Conservation (phyloP, 2,329 filamentous ascomycete genomes). For the Chaetomiaceae sp. region DNA sequence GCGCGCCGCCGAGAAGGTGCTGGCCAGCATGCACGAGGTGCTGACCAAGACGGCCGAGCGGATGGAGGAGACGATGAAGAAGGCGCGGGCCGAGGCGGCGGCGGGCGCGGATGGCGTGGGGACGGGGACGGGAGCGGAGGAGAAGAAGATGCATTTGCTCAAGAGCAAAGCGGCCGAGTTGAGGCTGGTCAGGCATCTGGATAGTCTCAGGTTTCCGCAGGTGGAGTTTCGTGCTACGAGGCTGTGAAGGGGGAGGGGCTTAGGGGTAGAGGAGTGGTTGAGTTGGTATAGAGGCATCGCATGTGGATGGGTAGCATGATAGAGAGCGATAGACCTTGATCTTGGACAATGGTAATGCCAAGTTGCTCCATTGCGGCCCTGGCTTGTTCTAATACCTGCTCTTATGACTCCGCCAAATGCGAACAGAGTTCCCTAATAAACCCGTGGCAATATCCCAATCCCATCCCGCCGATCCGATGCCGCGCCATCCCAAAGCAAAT, state of each 20-base stretch:
- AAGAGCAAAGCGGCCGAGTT: conserved; percentile 85
- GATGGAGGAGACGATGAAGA: conserved; percentile 50
- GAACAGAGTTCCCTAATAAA: neutral
- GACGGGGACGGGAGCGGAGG: conserved; percentile 43
- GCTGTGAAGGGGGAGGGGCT: conserved; percentile 40
- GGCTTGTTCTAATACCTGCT: neutral
- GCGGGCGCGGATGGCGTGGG: conserved; percentile 31
- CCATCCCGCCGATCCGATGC: neutral
- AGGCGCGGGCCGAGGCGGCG: conserved; percentile 38
- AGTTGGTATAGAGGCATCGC: neutral
- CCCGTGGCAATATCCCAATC: neutral
- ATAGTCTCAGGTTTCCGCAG: conserved; percentile 61
- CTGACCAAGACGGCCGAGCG: conserved; percentile 64
- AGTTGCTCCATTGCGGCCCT: neutral
- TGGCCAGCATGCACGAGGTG: conserved; percentile 89
- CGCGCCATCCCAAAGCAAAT: neutral
- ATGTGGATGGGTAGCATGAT: neutral
- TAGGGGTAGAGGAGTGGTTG: neutral
- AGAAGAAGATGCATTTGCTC: conserved; percentile 61
- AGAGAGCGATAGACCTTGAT: conserved; percentile 14
- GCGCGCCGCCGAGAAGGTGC: conserved; percentile 75
- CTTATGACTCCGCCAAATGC: neutral
- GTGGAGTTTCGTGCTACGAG: conserved; percentile 57
- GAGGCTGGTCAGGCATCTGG: conserved; percentile 70
- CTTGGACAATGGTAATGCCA: neutral